Percentiles rank a stretch among this genome's conserved stretches.
phyloP scores from a whole-genome alignment of 148 eudicot species.

The Rhododendron williamsianum region DNA sequence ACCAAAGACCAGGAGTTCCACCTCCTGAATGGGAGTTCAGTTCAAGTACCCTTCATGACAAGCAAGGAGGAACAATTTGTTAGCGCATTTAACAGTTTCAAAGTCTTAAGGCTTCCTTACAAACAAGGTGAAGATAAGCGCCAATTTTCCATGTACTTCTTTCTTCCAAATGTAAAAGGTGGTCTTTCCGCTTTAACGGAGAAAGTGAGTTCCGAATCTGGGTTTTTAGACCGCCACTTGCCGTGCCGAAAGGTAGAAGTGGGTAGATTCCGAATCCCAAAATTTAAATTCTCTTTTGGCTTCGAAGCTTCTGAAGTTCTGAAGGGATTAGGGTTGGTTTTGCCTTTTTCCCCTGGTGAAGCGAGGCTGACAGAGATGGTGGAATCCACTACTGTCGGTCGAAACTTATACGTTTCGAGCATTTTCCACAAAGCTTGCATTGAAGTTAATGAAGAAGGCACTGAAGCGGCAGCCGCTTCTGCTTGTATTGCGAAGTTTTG shows the following conservation, averaged over 20 bases:
- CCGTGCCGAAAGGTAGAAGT: constrained; percentile 44
- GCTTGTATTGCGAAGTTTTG: constrained; percentile 26
- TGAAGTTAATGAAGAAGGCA: constrained; percentile 92
- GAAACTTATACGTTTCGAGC: constrained; percentile 48
- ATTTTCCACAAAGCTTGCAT: constrained; percentile 70
- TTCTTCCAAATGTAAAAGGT: constrained; percentile 51
- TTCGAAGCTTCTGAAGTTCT: constrained; percentile 67
- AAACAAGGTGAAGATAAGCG: constrained; percentile 67
- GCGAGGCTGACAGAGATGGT: constrained; percentile 66
- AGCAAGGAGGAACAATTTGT: constrained; percentile 56
- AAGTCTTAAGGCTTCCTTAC: constrained; percentile 65
- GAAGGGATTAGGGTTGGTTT: constrained; percentile 52
- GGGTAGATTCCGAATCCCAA: constrained; percentile 57
- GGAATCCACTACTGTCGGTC: constrained; percentile 22
- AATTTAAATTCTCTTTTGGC: constrained; percentile 67
- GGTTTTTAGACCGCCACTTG: constrained; percentile 48
- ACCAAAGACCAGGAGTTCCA: constrained; percentile 60
- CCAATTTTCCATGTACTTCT: constrained; percentile 29
- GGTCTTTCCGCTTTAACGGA: constrained; percentile 54
- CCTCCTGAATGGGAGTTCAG: constrained; percentile 53
- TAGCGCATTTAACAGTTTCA: constrained; percentile 48
- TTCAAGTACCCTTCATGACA: constrained; percentile 77
- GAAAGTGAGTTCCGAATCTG: constrained; percentile 44
- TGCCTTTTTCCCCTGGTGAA: constrained; percentile 11
- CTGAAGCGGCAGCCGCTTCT: constrained; percentile 82